Conservation (phyloP, 164 flowering plant genomes). For the Piper longum region DNA sequence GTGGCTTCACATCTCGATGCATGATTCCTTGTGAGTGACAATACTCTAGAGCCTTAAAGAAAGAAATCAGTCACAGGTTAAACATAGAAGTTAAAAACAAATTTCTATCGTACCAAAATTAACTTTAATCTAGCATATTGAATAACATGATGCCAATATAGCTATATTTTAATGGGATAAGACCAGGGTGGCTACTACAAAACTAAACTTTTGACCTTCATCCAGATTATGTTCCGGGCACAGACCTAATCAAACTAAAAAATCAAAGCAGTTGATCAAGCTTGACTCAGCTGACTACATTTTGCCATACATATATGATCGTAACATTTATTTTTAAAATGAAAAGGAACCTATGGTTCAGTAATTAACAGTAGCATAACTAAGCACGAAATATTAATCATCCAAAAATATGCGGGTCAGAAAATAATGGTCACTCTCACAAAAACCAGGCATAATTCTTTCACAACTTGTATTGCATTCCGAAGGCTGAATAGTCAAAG, state of each 20-base stretch:
- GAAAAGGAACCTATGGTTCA: too few species aligned
- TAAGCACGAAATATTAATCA: not conserved
- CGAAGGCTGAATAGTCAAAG: not conserved
- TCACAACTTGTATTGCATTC: not conserved
- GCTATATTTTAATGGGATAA: too few species aligned
- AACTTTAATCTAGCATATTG: not conserved
- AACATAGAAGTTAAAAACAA: not conserved
- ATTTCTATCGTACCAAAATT: too few species aligned
- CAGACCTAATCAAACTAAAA: not conserved
- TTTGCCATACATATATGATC: not conserved
- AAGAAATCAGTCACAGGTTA: not conserved
- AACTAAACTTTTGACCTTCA: not conserved
- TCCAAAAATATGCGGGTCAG: not conserved
- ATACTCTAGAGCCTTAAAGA: constrained; percentile 72
- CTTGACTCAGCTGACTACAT: not conserved
- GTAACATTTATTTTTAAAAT: too few species aligned
- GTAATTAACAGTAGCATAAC: not conserved
- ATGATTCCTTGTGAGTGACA: constrained; percentile 97
- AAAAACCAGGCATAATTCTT: not conserved
- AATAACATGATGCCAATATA: too few species aligned
- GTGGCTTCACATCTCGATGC: constrained; percentile 99
- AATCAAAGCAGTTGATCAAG: not conserved
- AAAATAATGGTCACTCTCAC: not conserved
- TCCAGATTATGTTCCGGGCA: not conserved
- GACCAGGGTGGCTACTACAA: not conserved